Evolutionary conservation across 805 yeast genomes (phyloP).

Genomic region (Spencermartinsiella europaea): DNA sequence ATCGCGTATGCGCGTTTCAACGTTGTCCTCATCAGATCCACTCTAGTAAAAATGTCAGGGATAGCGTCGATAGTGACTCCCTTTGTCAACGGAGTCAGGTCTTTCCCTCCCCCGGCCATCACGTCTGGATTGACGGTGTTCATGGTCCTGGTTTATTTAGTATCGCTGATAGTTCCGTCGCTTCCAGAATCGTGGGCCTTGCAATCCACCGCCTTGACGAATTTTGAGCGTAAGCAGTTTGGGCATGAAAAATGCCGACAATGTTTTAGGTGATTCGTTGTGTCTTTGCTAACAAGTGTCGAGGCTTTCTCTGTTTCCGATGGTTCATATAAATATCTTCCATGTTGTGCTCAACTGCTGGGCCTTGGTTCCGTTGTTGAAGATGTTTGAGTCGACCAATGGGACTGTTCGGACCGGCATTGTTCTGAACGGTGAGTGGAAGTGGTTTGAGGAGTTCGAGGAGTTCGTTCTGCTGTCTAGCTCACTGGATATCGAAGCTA

Average conservation of each 20-base stretch:
- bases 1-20: too few species aligned
- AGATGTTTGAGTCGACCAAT: constrained; percentile 61
- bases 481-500: constrained; percentile 1
- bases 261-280: too few species aligned
- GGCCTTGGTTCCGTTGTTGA: constrained; percentile 54
- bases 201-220: constrained; percentile 50
- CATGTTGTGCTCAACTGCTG: constrained; percentile 59
- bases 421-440: constrained; percentile 48
- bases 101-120: constrained; percentile 23
- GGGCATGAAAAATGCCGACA: too few species aligned
- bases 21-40: too few species aligned
- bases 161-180: constrained; percentile 12
- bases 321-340: constrained; percentile 56
- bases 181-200: constrained; percentile 42
- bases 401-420: constrained; percentile 87
- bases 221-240: constrained; percentile 35
- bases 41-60: not conserved
- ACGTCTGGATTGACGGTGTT: constrained; percentile 23
- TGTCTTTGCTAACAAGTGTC: constrained; percentile 1
- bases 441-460: not conserved
- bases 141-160: constrained; percentile 13
- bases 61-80: not conserved
- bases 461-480: not conserved
- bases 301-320: constrained; percentile 63
- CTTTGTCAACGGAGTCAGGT: not conserved